Conservation (phyloP, 2,329 filamentous ascomycete species). For the Alternaria gansuensis region DNA sequence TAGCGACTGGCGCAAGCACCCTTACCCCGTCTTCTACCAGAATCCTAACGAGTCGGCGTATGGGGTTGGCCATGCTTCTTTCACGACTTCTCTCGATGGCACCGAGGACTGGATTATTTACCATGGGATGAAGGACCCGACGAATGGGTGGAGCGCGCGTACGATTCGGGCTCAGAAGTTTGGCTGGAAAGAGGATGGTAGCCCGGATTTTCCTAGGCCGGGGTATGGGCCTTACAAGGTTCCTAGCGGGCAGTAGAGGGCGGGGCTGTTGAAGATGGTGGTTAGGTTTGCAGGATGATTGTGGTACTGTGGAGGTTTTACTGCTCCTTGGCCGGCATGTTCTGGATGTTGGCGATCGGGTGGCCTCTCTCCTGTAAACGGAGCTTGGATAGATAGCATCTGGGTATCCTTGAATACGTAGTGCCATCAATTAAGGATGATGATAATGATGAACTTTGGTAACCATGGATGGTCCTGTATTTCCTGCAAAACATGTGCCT, state of each 20-base stretch:
- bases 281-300: neutral
- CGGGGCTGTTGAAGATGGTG: neutral
- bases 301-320: neutral
- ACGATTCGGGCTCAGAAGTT: conserved; percentile 62
- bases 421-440: neutral
- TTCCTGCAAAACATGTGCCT: neutral
- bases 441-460: neutral
- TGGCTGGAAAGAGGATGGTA: conserved; percentile 59
- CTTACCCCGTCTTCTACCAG: conserved; percentile 60
- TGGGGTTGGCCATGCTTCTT: conserved; percentile 63
- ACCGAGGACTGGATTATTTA: conserved; percentile 63
- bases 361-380: neutral
- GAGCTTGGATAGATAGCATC: neutral
- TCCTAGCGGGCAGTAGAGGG: conserved; percentile 41
- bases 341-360: neutral
- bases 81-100: conserved; percentile 59
- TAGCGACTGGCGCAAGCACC: conserved; percentile 59
- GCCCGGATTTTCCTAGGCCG: conserved; percentile 59
- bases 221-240: conserved; percentile 59
- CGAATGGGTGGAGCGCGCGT: conserved; percentile 58
- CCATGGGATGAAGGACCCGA: conserved; percentile 61
- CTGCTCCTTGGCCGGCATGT: neutral
- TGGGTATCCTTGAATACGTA: neutral
- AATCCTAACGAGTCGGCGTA: conserved; percentile 57
- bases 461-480: neutral